Percentiles rank a stretch among this genome's conserved stretches.
These are phyloP conservation scores for Rachicladosporium sp. DNA, from an alignment of 2,329 filamentous ascomycete genomes.

Conservation along the genomic window DNA sequence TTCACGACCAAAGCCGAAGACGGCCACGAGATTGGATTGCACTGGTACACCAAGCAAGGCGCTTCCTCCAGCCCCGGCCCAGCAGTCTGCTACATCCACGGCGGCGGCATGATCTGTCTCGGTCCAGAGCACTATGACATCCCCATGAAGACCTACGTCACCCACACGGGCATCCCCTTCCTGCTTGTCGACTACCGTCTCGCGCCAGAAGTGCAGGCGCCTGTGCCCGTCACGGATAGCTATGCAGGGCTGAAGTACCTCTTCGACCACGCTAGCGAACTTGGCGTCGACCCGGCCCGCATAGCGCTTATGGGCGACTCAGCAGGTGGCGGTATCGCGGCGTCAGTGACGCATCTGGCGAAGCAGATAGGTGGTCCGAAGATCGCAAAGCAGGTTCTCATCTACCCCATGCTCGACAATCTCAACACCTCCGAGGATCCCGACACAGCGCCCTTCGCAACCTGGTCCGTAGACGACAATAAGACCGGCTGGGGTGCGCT, in stretches of 20 bases:
- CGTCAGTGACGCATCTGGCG: conserved; percentile 27
- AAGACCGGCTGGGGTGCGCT: conserved; percentile 31
- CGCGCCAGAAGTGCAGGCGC: conserved; percentile 30
- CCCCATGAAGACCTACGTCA: conserved; percentile 16
- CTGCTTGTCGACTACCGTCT: conserved; percentile 28
- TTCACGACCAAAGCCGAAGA: conserved; percentile 7
- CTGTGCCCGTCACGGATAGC: conserved; percentile 28
- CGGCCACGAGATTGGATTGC: conserved; percentile 11
- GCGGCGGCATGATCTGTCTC: conserved; percentile 29
- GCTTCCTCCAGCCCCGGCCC: conserved; percentile 4
- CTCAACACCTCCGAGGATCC: conserved; percentile 22
- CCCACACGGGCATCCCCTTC: conserved; percentile 22
- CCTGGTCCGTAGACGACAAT: conserved; percentile 29
- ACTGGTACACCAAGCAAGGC: conserved; percentile 10
- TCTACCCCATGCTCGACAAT: conserved; percentile 39
- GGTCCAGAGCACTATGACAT: conserved; percentile 16
- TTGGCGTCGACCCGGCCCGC: conserved; percentile 29
- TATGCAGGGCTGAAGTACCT: conserved; percentile 30
- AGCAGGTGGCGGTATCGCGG: conserved; percentile 33
- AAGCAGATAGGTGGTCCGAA: conserved; percentile 14
- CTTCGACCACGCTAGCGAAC: conserved; percentile 23
- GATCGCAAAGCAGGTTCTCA: conserved; percentile 31
- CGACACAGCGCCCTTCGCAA: conserved; percentile 23
- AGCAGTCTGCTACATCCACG: conserved; percentile 29
- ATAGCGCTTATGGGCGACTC: conserved; percentile 33